Evolutionary conservation across 768 basidiomycete genomes (phyloP), one percentile per base, ranked within the genome.

Genomic region (Lactarius akahatsu): DNA sequence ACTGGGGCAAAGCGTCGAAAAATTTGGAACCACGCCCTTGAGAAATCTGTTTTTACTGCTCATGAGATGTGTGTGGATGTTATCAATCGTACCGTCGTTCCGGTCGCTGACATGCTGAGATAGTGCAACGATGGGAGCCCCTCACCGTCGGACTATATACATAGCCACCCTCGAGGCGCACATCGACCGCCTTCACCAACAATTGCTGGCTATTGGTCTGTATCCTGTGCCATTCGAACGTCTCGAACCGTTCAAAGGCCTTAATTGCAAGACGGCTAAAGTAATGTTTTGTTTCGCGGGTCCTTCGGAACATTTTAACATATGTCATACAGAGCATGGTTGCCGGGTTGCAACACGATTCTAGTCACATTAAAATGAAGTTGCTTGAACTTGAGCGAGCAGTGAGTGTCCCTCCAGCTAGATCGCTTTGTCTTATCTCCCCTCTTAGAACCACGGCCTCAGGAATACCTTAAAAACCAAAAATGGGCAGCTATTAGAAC

Each of bases 251-350:
- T 88, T 86, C 73, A 85, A 81, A 59, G 89, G 89, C 6, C 78
- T 91, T n/a, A 89, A 91, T 72, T 85, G 83, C 28, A 91, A 87
- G 75, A 90, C 88, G 0, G 88, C 87, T 60, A 91, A 90, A 82
- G 90, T 89, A 63, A 55, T 72, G 1, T 18, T 18, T 20, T 28
- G 45, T 32, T 68, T 28, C 32, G 23, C 28, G 50, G 23, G 26
- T 16, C 15, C 26, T 43, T 34, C n/a, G 20, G 20, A 36, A 26
- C 45, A 45, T 43, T 40, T 64, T 30, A 58, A 56, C 38, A 16
- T 32, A 8, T 13, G 23, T 68, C 4, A n/a, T 52, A 30, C 58
- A 91, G 90, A 89, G 88, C 69, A 90, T 89, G 85, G 86, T 91
- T 4, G 80, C 88, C 0, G 86, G 86, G 30, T 80, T 91, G 6